A percentile compares a stretch with the other conserved stretches of the same genome.
phyloP scores from a whole-genome alignment of 1,284 basidiomycete species.

The Austropuccinia psidii region DNA sequence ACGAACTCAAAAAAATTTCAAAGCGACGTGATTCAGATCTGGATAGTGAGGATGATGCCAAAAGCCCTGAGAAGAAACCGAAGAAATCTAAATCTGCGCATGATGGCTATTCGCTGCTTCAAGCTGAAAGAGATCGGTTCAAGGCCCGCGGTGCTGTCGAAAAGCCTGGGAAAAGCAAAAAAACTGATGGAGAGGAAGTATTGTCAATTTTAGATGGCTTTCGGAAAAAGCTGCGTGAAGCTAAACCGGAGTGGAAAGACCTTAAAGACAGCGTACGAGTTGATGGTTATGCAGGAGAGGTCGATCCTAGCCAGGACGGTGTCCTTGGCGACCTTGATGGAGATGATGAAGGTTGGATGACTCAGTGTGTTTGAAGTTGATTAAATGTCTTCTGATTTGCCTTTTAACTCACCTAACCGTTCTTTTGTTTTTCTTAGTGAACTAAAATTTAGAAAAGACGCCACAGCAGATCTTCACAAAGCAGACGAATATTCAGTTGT shows the following conservation, averaged over 20 bases:
- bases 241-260: neutral
- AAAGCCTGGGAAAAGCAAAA: neutral
- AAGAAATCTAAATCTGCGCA: slow-evolving; percentile 8
- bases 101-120: slow-evolving; percentile 19
- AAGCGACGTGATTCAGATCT: slow-evolving; percentile 15
- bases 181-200: neutral
- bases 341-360: slow-evolving; percentile 35
- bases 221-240: slow-evolving; percentile 21
- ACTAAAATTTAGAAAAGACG: slow-evolving; percentile 32
- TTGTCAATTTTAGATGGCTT: slow-evolving; percentile 25
- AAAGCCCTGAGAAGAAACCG: neutral
- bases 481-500: slow-evolving; percentile 33
- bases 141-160: neutral
- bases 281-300: slow-evolving; percentile 33
- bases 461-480: slow-evolving; percentile 27
- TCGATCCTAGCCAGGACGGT: slow-evolving; percentile 21
- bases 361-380: slow-evolving; percentile 5
- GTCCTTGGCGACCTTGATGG: slow-evolving; percentile 34
- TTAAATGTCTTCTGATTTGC: neutral
- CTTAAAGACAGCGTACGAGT: neutral
- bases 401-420: neutral
- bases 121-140: slow-evolving; percentile 18
- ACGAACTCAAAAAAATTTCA: slow-evolving; percentile 61
- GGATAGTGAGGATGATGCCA: slow-evolving; percentile 9
- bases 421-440: neutral